phyloP scores from a whole-genome alignment of 129 eudicot species.

The Helianthus annuus region HanXRQr2.0-SUNRISE NC_035442.2:172650601-172651100 shows the following conservation, averaged over 20 bases:
- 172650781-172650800: too few relatives aligned
- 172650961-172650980: neutral
- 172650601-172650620: constrained; percentile 18
- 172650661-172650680: neutral
- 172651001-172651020: too few relatives aligned
- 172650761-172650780: too few relatives aligned
- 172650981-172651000: too few relatives aligned
- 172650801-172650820: neutral
- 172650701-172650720: too few relatives aligned
- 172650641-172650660: constrained; percentile 18
- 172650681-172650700: too few relatives aligned
- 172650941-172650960: neutral
- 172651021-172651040: too few relatives aligned
- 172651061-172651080: too few relatives aligned
- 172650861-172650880: neutral
- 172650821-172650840: constrained; percentile 13
- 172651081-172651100: too few relatives aligned
- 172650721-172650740: too few relatives aligned
- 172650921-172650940: neutral
- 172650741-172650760: too few relatives aligned
- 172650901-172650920: neutral
- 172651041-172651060: too few relatives aligned
- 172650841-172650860: constrained; percentile 5
- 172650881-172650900: neutral
- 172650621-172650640: neutral